Evolutionary conservation across 306 rosid species (phyloP), one percentile per base, ranked within the genome.

Genomic region (Vicia faba): DNA sequence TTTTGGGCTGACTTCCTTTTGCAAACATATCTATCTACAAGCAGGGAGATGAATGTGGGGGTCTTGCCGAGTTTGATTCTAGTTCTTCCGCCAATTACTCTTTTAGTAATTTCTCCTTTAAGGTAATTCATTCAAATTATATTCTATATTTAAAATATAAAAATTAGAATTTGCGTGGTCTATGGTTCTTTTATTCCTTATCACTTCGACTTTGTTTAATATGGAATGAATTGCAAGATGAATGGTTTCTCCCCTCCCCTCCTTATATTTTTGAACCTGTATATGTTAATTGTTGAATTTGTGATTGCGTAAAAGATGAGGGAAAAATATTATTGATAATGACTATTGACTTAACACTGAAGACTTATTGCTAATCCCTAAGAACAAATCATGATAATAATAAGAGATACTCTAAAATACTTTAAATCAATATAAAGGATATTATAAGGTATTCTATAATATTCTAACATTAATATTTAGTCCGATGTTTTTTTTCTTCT

Each of bases 91-190:
- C 85, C 74, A 86, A 95, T 82, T 90, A 88, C 86, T 86, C 99
- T 38, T 95, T 95, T 75, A 95, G 99, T 73, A 95, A 95, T 84
- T 95, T 95, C 82, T 95, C 99, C 45, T 95, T 95, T 66, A 95
- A 95, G 99, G 97, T 95, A 84, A 70, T 58, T 45, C 26, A 74
- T 54, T 54, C 33, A 3, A 53, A 56, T 51, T 36, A 18, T 68
- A 18, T 48, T 50, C 19, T 40, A 45, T 15, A 12, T 50, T 71
- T 72, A 29, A 49, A 35, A 29, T 64, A 11, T 61, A 50, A 15
- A 35, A 67, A 50, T 41, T 44, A 62, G 9, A 15, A 12, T 23
- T 26, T 51, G 64, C 61, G 25, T 45, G 35, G 51, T 43, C 20
- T 19, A 36, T 53, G 55, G 23, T 35, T 64, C 48, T 58, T 25